Conservation (phyloP, 805 yeast genomes). For the Kuraishia capsulata region DNA sequence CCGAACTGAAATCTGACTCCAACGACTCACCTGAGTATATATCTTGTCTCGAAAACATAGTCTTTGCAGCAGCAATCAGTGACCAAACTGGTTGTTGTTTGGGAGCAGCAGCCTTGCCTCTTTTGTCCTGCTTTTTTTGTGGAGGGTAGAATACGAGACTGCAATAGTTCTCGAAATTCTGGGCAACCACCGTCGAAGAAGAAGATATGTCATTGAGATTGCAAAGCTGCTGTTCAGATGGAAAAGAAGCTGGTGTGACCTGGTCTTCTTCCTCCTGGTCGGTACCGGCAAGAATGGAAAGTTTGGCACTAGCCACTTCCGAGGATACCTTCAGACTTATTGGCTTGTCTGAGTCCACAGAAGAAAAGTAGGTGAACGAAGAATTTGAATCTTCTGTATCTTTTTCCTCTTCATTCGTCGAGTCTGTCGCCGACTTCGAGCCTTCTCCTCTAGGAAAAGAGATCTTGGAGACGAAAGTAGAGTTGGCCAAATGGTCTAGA, state of each 20-base stretch:
- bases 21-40: constrained; percentile 29
- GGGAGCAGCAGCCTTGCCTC: constrained; percentile 10
- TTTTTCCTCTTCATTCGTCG: background rate
- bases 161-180: constrained; percentile 29
- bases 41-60: constrained; percentile 37
- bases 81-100: constrained; percentile 45
- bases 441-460: constrained; percentile 3
- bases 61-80: constrained; percentile 38
- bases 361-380: background rate
- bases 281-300: background rate
- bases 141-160: constrained; percentile 17
- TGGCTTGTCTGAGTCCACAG: background rate
- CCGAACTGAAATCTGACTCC: background rate
- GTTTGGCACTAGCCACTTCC: background rate
- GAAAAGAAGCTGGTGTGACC: constrained; percentile 19
- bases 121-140: constrained; percentile 13
- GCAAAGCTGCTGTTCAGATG: constrained; percentile 19
- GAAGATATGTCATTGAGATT: constrained; percentile 25
- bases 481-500: constrained; percentile 10
- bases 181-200: constrained; percentile 24
- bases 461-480: constrained; percentile 9
- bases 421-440: background rate
- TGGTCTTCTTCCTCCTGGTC: background rate
- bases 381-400: background rate
- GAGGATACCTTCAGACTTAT: constrained; percentile 1